phyloP scores from a whole-genome alignment of 1,284 basidiomycete species.

The Boletus albobrunnescens region DNA sequence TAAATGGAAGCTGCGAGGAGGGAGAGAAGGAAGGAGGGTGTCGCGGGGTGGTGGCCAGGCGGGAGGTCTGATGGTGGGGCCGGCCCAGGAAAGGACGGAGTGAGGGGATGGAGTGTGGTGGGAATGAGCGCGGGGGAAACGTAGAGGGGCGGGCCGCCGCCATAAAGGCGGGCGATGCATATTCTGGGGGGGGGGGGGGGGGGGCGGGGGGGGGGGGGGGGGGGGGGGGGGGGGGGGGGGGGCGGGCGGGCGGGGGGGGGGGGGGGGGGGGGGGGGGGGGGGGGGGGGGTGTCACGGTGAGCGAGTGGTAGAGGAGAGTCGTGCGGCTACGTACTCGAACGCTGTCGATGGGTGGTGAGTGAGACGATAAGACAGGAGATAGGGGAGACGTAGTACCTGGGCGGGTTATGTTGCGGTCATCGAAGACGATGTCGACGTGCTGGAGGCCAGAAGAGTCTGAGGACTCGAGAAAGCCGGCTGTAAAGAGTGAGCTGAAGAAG shows the following conservation, averaged over 20 bases:
- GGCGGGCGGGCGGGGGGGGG: too few species aligned
- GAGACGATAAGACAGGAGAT: constrained; percentile 1
- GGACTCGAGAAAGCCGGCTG: constrained; percentile 74
- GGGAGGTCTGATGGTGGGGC: constrained; percentile 37
- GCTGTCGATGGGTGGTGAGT: constrained; percentile 37
- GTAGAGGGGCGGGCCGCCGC: constrained; percentile 74
- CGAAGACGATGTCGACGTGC: constrained; percentile 67
- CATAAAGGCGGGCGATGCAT: constrained; percentile 80
- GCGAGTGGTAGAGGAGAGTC: neutral
- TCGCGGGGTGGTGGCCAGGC: constrained; percentile 63
- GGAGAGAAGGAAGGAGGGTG: constrained; percentile 80
- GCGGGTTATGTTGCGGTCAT: constrained; percentile 83
- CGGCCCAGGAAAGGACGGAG: constrained; percentile 51
- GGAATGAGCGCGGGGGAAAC: constrained; percentile 66
- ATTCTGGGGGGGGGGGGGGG: constrained; percentile 64
- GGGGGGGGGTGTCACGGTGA: constrained; percentile 4
- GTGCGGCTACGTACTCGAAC: constrained; percentile 51
- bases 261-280: too few species aligned
- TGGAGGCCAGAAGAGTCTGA: constrained; percentile 34
- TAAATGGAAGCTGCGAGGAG: constrained; percentile 84
- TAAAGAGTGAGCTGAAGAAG: constrained; percentile 83
- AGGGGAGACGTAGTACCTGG: constrained; percentile 54
- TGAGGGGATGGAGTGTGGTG: constrained; percentile 64
- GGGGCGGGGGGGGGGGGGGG: too few species aligned
- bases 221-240: too few species aligned